Conservation (phyloP, 1,284 basidiomycete genomes). For the Coriolopsis trogii region DNA sequence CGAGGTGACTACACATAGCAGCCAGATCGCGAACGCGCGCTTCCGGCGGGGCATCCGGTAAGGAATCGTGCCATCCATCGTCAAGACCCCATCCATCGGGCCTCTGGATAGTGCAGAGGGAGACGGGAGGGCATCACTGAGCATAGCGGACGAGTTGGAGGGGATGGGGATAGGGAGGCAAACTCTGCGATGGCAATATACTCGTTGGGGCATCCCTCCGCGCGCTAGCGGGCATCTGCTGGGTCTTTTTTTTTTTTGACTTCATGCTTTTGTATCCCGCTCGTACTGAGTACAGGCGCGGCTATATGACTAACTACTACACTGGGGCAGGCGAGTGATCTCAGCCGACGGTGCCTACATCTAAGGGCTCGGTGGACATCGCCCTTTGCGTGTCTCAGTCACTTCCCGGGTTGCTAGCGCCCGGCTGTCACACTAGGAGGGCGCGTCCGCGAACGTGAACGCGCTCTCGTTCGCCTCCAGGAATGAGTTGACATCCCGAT, state of each 20-base stretch:
- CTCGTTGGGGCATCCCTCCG: too few relatives aligned
- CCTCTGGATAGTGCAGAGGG: too few relatives aligned
- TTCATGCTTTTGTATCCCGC: not conserved
- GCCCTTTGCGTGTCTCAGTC: not conserved
- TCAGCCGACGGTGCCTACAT: not conserved
- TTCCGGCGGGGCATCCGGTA: too few relatives aligned
- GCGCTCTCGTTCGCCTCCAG: slow-evolving; percentile 6
- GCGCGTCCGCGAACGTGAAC: slow-evolving; percentile 11
- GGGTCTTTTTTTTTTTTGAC: not conserved
- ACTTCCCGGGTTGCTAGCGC: not conserved
- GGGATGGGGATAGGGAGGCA: too few relatives aligned
- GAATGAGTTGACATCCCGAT: slow-evolving; percentile 5
- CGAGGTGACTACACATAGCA: too few relatives aligned
- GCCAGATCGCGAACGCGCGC: too few relatives aligned
- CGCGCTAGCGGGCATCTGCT: too few relatives aligned
- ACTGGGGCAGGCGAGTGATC: not conserved
- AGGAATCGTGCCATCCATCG: too few relatives aligned
- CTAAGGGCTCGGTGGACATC: not conserved
- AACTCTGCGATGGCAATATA: too few relatives aligned
- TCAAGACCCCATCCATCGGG: too few relatives aligned
- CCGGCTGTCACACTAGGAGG: not conserved
- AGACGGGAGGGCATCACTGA: too few relatives aligned
- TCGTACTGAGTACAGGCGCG: not conserved
- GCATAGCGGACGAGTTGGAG: too few relatives aligned
- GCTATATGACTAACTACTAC: not conserved